Evolutionary conservation across 192 early-diverging fungal species (phyloP), one percentile per base, ranked within the genome.

Genomic region (Polychytrium aggregatum): DNA sequence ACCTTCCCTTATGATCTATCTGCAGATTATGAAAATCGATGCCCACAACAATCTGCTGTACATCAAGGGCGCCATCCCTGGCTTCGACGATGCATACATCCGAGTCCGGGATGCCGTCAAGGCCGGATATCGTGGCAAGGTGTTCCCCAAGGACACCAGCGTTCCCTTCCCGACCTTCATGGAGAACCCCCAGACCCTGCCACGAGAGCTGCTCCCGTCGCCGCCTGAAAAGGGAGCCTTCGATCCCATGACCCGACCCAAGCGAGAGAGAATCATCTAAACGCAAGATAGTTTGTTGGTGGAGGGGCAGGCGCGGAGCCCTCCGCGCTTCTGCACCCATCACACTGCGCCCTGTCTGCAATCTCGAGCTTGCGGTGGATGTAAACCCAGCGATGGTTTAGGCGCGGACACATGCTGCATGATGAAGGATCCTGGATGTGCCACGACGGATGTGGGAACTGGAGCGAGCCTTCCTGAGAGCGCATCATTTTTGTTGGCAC

Each of bases 11-110:
- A 29, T 17, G 26, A 24, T 42, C 25, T 37, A n/a, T n/a, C 8
- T 24, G 4, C 50, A 64, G 61, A 55, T 72, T 18, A 56, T 76
- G 39, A 76, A 72, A 46, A 77, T 97, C 34, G 93, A 97, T 58
- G 81, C 79, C 33, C 75, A 55, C 5, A 60, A 89, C 46, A 89
- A 93, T 67, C 64, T 92, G 18, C 64, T 98, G 44, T 98, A 88
- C 70, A 83, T 98, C 47, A 91, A 91, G 65, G 94, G 94, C 21
- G 70, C 75, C 25, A 83, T 95, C 1, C 92, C 94, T 13, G 94
- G 94, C 18, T 72, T 74, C 20, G 85, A 90, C 51, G 80, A 86
- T 45, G 79, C 83, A 59, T 89, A 76, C 62, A 81, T 98, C 30
- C 76, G 79, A 63, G 74, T 98, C 10, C 75, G 71, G 49, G 94